phyloP scores from a whole-genome alignment of 352 stramenopile genomes.

The Phytopythium vexans region DNA sequence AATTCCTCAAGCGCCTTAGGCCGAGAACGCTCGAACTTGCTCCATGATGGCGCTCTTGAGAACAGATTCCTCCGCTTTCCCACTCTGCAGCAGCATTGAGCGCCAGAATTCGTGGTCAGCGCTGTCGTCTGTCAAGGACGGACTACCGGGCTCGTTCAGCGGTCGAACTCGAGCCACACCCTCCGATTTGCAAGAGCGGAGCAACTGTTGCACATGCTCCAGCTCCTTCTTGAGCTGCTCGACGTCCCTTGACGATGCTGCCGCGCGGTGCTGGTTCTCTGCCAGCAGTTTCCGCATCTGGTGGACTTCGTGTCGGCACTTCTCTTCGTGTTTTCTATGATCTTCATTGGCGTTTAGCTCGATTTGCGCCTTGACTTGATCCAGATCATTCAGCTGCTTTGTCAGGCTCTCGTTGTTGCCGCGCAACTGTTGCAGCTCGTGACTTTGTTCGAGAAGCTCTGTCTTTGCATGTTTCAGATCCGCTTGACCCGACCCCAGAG shows the following conservation, averaged over 20 bases:
- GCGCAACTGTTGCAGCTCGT: constrained; percentile 9
- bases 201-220: constrained; percentile 36
- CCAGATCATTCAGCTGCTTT: constrained; percentile 10
- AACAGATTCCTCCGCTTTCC: constrained; percentile 27
- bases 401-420: constrained; percentile 11
- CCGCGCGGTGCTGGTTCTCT: constrained; percentile 40
- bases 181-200: constrained; percentile 21
- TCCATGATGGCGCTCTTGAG: constrained; percentile 44
- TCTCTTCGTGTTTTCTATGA: constrained; percentile 8
- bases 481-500: constrained; percentile 17
- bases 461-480: constrained; percentile 17
- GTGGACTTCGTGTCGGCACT: constrained; percentile 34
- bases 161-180: constrained; percentile 3
- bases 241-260: constrained; percentile 46
- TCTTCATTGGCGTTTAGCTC: not conserved
- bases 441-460: constrained; percentile 15
- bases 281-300: constrained; percentile 46
- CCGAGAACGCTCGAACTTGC: constrained; percentile 26
- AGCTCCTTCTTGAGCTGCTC: constrained; percentile 50
- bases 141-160: not conserved
- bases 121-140: constrained; percentile 6
- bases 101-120: constrained; percentile 13
- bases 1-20: constrained; percentile 2
- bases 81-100: constrained; percentile 13
- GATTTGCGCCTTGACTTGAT: constrained; percentile 11